These are phyloP conservation scores for Phycomyces nitens DNA, from an alignment of 192 early-diverging fungal genomes.

Conservation along the genomic window DNA sequence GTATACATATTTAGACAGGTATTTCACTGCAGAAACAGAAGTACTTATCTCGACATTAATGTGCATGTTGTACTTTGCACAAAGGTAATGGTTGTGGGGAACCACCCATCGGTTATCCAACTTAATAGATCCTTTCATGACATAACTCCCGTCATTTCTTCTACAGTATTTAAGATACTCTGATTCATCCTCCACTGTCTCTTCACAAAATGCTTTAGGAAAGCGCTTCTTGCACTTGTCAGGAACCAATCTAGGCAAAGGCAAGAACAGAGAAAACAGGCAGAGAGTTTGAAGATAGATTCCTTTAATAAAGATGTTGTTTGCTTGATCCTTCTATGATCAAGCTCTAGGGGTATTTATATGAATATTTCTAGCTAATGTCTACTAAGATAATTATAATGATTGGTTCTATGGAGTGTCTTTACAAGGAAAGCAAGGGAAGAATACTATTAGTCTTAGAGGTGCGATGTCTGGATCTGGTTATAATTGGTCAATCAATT, in stretches of 20 bases:
- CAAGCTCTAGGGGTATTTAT: too few species aligned
- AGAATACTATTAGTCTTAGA: too few species aligned
- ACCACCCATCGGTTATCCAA: conserved; percentile 32
- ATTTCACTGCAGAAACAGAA: background rate
- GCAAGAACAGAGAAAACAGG: too few species aligned
- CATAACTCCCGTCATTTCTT: background rate
- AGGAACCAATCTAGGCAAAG: conserved; percentile 7
- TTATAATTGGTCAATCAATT: too few species aligned
- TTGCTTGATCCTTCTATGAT: too few species aligned
- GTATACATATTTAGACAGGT: conserved; percentile 9
- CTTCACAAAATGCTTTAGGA: conserved; percentile 4
- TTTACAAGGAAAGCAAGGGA: too few species aligned
- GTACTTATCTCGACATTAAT: conserved; percentile 32
- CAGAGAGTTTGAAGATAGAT: too few species aligned
- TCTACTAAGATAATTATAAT: too few species aligned
- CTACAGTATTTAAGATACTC: conserved; percentile 15
- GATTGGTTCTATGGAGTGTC: too few species aligned
- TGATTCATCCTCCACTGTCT: background rate
- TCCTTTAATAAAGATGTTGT: too few species aligned
- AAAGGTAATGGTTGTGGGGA: conserved; percentile 28
- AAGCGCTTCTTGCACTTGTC: conserved; percentile 25
- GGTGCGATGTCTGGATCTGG: too few species aligned
- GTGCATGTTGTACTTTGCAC: conserved; percentile 33
- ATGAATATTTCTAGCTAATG: too few species aligned
- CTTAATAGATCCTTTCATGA: background rate